A percentile compares a stretch with the other conserved stretches of the same genome.
These are phyloP conservation scores for Prunella vulgaris DNA, from an alignment of 257 asterid species.

Conservation along the genomic window DNA sequence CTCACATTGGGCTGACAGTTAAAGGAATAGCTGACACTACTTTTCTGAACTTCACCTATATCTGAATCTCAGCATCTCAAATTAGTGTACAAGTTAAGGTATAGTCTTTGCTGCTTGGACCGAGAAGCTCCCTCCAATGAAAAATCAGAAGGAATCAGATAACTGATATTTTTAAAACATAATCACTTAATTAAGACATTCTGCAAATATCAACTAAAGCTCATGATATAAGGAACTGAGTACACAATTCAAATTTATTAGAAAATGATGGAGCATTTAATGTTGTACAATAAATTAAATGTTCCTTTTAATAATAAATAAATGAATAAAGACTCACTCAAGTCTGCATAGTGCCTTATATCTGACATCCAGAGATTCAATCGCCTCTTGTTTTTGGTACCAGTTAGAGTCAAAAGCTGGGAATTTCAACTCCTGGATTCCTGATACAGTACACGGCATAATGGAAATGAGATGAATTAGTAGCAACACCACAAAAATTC, in stretches of 20 bases:
- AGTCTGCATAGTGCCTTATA: conserved; percentile 68
- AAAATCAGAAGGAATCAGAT: not conserved
- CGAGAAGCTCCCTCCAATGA: not conserved
- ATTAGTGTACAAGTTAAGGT: not conserved
- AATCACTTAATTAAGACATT: not conserved
- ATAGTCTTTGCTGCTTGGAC: not conserved
- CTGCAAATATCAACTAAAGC: not conserved
- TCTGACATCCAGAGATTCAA: conserved; percentile 60
- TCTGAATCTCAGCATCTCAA: conserved; percentile 8
- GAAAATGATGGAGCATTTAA: not conserved
- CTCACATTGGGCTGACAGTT: not conserved
- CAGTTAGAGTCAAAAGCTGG: conserved; percentile 53
- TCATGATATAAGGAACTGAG: not conserved
- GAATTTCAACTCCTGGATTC: conserved; percentile 55
- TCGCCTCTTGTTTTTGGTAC: conserved; percentile 67
- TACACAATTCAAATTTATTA: not conserved
- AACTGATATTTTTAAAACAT: not conserved
- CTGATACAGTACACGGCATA: conserved; percentile 32
- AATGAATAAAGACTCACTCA: conserved; percentile 55
- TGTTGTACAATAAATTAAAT: conserved; percentile 5
- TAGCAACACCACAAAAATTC: conserved; percentile 19
- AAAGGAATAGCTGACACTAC: not conserved
- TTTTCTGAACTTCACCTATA: not conserved
- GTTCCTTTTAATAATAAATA: conserved; percentile 12
- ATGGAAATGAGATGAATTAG: conserved; percentile 19